Evolutionary conservation across 2,329 filamentous ascomycete species (phyloP).

Genomic region (Rosellinia necatrix): DNA sequence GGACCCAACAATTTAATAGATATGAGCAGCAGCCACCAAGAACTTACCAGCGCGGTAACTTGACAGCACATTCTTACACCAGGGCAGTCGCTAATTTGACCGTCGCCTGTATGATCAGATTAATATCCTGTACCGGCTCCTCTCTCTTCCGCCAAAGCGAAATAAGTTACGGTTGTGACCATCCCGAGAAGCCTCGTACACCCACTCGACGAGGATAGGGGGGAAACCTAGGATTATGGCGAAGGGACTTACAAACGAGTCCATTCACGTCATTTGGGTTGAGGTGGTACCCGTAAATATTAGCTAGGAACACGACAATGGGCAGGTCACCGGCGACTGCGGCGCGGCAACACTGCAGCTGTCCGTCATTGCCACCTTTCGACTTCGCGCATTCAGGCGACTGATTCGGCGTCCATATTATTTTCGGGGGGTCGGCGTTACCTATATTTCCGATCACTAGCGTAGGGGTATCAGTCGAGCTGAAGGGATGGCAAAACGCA

Average conservation of each 20-base stretch:
- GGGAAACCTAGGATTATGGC: no score
- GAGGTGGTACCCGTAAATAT: constrained; percentile 37
- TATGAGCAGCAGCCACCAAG: no score
- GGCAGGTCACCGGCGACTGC: constrained; percentile 37
- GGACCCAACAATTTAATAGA: not conserved
- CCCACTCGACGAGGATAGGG: no score
- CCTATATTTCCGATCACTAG: constrained; percentile 32
- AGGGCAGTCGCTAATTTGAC: constrained; percentile 32
- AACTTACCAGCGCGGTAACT: constrained; percentile 40
- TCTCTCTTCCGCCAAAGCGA: no score
- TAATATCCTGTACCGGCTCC: no score
- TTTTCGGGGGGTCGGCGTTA: constrained; percentile 32
- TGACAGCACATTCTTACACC: constrained; percentile 42
- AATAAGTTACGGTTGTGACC: no score
- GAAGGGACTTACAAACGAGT: constrained; percentile 35
- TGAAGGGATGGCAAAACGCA: no score
- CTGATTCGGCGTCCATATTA: constrained; percentile 34
- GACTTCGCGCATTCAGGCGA: constrained; percentile 38
- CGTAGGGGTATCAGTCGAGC: no score
- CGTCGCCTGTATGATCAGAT: no score
- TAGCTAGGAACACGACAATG: constrained; percentile 38
- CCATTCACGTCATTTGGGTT: constrained; percentile 41
- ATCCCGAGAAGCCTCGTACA: no score
- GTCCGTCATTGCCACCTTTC: constrained; percentile 38
- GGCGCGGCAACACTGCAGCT: constrained; percentile 40